phyloP scores from a whole-genome alignment of 1,284 basidiomycete species.

The Ustilago shanxiensis region DNA sequence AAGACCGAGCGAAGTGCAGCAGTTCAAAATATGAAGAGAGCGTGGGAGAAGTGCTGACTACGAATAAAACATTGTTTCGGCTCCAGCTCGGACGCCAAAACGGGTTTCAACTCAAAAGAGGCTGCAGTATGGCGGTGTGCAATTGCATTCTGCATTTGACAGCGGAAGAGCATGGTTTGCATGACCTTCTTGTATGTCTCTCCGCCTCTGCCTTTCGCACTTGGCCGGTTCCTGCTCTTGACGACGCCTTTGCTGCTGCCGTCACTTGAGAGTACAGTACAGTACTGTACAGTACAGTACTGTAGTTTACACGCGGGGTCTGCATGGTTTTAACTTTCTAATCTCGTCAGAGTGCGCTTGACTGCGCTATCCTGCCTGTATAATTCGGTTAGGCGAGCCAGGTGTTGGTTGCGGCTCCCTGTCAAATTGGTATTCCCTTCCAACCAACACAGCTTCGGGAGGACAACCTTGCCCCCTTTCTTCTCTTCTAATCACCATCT shows the following conservation, averaged over 20 bases:
- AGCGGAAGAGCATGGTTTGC: conserved; percentile 1
- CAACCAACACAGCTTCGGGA: not conserved
- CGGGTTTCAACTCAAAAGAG: no score
- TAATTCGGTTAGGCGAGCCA: not conserved
- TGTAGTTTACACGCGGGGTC: conserved; percentile 8
- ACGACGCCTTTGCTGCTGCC: not conserved
- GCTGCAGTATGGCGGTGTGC: not conserved
- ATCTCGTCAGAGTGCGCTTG: not conserved
- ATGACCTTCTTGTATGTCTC: not conserved
- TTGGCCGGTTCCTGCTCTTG: not conserved
- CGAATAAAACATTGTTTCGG: no score
- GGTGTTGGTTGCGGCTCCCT: not conserved
- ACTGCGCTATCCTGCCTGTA: not conserved
- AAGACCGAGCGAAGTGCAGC: not conserved
- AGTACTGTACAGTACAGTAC: no score
- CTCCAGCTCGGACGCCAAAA: no score
- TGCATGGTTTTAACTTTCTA: not conserved
- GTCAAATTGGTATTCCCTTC: not conserved
- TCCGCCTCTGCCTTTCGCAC: not conserved
- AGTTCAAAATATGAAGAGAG: not conserved
- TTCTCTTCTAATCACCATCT: not conserved
- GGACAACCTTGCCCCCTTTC: not conserved
- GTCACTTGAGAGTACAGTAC: not conserved
- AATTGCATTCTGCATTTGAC: not conserved
- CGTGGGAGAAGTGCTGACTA: no score